phyloP scores from a whole-genome alignment of 164 flowering plant genomes.

The Pachysandra terminalis region DNA sequence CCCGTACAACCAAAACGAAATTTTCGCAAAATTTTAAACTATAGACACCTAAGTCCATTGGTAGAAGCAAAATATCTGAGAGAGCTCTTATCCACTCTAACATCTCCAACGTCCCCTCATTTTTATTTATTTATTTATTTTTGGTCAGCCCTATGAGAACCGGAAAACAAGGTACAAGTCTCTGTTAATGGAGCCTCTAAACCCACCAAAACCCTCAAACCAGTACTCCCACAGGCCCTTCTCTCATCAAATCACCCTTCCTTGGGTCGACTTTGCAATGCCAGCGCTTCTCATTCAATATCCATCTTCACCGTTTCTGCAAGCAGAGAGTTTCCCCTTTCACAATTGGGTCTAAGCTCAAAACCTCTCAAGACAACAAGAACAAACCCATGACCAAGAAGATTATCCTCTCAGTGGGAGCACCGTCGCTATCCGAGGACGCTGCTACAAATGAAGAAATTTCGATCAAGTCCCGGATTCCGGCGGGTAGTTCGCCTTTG shows the following conservation, averaged over 20 bases:
- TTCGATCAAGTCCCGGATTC: constrained; percentile 11
- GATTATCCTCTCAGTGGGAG: constrained; percentile 41
- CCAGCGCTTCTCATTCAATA: constrained; percentile 1
- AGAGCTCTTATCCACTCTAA: no score
- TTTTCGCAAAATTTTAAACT: no score
- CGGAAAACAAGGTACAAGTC: no score
- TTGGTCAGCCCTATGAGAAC: no score
- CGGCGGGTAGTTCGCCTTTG: constrained; percentile 6
- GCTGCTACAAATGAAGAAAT: constrained; percentile 15
- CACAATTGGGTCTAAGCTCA: constrained; percentile 37
- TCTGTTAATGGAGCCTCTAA: constrained; percentile 31
- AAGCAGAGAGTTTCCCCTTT: constrained; percentile 7
- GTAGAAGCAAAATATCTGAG: no score
- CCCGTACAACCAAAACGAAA: no score
- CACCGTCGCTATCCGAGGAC: constrained; percentile 47
- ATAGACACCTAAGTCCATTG: no score
- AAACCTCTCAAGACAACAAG: constrained; percentile 24
- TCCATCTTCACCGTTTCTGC: constrained; percentile 9
- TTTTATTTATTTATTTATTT: no score
- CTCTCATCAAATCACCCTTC: constrained; percentile 15
- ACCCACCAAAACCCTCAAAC: constrained; percentile 23
- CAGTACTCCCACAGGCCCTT: constrained; percentile 9
- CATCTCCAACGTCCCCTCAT: no score
- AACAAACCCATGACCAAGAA: constrained; percentile 31
- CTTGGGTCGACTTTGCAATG: constrained; percentile 14